phyloP scores from a whole-genome alignment of 495 filamentous ascomycete species.

The Xylaria curta region DNA sequence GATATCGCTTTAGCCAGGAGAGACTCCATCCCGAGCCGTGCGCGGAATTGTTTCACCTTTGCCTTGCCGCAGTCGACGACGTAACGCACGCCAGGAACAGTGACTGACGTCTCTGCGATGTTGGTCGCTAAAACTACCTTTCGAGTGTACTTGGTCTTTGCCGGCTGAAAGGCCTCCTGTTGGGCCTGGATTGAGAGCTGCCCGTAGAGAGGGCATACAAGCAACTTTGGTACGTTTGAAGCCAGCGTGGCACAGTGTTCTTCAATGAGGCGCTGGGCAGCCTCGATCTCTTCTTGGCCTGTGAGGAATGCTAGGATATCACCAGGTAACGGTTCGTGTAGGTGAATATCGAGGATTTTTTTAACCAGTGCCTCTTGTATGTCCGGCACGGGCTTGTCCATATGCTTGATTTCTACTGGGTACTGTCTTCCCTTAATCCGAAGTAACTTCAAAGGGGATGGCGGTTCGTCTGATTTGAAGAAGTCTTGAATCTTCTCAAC shows the following conservation, averaged over 20 bases:
- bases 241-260: slow-evolving; percentile 75
- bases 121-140: slow-evolving; percentile 95
- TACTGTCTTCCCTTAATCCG: slow-evolving; percentile 89
- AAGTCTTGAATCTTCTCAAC: slow-evolving; percentile 77
- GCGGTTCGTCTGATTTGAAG: slow-evolving; percentile 56
- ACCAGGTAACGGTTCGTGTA: slow-evolving; percentile 85
- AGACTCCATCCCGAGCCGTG: slow-evolving; percentile 85
- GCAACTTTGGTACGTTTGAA: slow-evolving; percentile 73
- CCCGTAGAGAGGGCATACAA: slow-evolving; percentile 56
- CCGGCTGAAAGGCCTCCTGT: slow-evolving; percentile 80
- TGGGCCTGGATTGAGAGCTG: slow-evolving; percentile 71
- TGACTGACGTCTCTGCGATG: slow-evolving; percentile 97
- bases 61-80: slow-evolving; percentile 94
- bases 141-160: slow-evolving; percentile 72
- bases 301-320: slow-evolving; percentile 94
- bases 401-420: slow-evolving; percentile 80
- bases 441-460: slow-evolving; percentile 56
- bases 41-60: slow-evolving; percentile 91
- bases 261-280: slow-evolving; percentile 78
- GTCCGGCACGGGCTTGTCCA: slow-evolving; percentile 77
- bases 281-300: slow-evolving; percentile 91
- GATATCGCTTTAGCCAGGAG: slow-evolving; percentile 91
- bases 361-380: slow-evolving; percentile 83
- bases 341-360: slow-evolving; percentile 87
- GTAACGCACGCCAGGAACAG: slow-evolving; percentile 87